These are phyloP conservation scores for Cynanchum wilfordii DNA, from an alignment of 257 asterid genomes.

Conservation along the genomic window DNA sequence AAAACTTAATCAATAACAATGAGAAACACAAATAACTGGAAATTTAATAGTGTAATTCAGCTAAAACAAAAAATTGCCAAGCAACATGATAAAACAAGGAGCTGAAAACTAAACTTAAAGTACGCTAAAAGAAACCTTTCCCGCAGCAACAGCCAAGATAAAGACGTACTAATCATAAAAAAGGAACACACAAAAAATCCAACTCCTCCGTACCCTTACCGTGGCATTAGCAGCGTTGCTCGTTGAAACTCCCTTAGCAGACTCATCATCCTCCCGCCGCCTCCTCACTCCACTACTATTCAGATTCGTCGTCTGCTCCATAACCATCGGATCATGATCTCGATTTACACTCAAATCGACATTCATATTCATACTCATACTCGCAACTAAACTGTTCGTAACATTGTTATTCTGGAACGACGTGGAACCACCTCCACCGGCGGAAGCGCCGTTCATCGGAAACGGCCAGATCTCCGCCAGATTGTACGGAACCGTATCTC, in stretches of 20 bases:
- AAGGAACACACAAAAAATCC: not conserved
- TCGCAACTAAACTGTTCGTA: conserved; percentile 11
- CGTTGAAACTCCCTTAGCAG: conserved; percentile 29
- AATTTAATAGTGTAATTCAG: not conserved
- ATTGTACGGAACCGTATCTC: conserved; percentile 22
- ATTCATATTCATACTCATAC: conserved; percentile 12
- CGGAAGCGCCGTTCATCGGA: conserved; percentile 11
- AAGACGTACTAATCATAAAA: not conserved
- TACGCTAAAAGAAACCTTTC: not conserved
- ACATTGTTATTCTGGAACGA: conserved; percentile 20
- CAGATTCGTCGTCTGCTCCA: conserved; percentile 22
- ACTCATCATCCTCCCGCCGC: conserved; percentile 32
- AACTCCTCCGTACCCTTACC: conserved; percentile 27
- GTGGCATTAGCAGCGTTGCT: conserved; percentile 24
- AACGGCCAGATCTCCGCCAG: conserved; percentile 43
- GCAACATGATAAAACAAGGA: not conserved
- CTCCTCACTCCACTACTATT: conserved; percentile 19
- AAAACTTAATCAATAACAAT: not conserved
- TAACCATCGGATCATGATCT: conserved; percentile 26
- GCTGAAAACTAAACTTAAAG: not conserved
- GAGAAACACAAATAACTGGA: not conserved
- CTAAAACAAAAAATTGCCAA: not conserved
- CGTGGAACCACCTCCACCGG: conserved; percentile 10
- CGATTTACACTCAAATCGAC: conserved; percentile 9
- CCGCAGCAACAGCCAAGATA: not conserved